These are phyloP conservation scores for Penicillium occitanis DNA, from an alignment of 2,329 filamentous ascomycete species.

Conservation along the genomic window DNA sequence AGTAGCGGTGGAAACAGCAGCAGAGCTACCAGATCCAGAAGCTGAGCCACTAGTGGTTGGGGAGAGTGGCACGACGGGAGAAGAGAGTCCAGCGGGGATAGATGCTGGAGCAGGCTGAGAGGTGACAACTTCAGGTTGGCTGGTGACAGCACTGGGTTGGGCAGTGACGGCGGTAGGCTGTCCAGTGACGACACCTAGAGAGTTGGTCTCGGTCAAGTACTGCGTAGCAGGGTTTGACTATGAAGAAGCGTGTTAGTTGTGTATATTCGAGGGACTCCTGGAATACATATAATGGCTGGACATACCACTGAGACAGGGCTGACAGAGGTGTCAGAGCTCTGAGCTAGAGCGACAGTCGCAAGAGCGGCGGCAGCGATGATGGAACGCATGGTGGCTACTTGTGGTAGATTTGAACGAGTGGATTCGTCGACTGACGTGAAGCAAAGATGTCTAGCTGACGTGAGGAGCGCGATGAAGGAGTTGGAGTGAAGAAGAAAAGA, in stretches of 20 bases:
- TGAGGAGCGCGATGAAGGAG: background rate
- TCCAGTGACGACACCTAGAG: constrained; percentile 51
- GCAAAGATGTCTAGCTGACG: background rate
- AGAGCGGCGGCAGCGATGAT: constrained; percentile 45
- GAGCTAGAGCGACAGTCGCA: constrained; percentile 45
- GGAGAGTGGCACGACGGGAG: constrained; percentile 27
- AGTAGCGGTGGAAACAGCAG: constrained; percentile 24
- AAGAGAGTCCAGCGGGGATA: constrained; percentile 44
- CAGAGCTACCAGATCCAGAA: constrained; percentile 23
- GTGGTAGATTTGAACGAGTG: background rate
- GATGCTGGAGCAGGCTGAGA: constrained; percentile 41
- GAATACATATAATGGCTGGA: background rate
- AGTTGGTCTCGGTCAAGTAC: constrained; percentile 51
- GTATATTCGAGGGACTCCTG: background rate
- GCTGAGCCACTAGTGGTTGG: constrained; percentile 23
- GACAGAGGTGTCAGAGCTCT: constrained; percentile 23
- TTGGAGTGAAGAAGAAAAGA: background rate
- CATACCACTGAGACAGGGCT: constrained; percentile 18
- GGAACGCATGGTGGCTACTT: constrained; percentile 51
- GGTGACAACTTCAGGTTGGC: constrained; percentile 35
- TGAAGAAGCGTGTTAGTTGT: background rate
- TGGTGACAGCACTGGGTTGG: constrained; percentile 35
- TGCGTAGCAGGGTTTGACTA: constrained; percentile 46
- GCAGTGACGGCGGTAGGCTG: constrained; percentile 41
- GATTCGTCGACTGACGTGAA: background rate